Evolutionary conservation across 768 basidiomycete genomes (phyloP).

Genomic region (Boletus barrowsii): DNA sequence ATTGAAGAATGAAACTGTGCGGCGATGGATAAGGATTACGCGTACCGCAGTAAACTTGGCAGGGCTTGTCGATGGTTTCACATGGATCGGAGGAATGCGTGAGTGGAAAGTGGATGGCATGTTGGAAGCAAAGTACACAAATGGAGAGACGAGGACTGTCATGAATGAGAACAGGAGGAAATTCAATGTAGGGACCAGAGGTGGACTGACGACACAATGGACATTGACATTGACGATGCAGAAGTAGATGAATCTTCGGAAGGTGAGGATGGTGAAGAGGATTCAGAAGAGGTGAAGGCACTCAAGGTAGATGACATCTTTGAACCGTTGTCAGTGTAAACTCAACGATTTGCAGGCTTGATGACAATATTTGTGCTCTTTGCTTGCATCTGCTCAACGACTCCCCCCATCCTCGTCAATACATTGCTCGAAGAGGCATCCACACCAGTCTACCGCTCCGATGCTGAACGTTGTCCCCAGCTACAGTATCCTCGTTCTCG

Average conservation of each 20-base stretch:
- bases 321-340: slow-evolving; percentile 1
- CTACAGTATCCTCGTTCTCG: slow-evolving; percentile 87
- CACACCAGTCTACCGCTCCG: slow-evolving; percentile 32
- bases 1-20: too few relatives aligned
- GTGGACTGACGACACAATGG: slow-evolving; percentile 70
- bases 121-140: slow-evolving; percentile 58
- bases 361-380: slow-evolving; percentile 64
- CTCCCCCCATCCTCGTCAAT: slow-evolving; percentile 22
- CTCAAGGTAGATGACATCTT: slow-evolving; percentile 57
- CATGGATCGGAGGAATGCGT: too few relatives aligned
- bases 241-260: slow-evolving; percentile 45
- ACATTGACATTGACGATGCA: slow-evolving; percentile 58
- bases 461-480: slow-evolving; percentile 67
- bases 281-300: slow-evolving; percentile 70
- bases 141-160: slow-evolving; percentile 70
- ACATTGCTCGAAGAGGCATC: slow-evolving; percentile 26
- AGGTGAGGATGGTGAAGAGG: slow-evolving; percentile 58
- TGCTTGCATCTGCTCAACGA: slow-evolving; percentile 52
- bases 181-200: slow-evolving; percentile 55
- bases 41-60: too few relatives aligned
- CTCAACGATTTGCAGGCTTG: slow-evolving; percentile 50
- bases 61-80: too few relatives aligned
- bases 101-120: slow-evolving; percentile 63
- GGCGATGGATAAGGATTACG: too few relatives aligned
- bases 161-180: slow-evolving; percentile 69